Evolutionary conservation across 2,329 filamentous ascomycete genomes (phyloP).

Genomic region (Curvularia verruculosa): DNA sequence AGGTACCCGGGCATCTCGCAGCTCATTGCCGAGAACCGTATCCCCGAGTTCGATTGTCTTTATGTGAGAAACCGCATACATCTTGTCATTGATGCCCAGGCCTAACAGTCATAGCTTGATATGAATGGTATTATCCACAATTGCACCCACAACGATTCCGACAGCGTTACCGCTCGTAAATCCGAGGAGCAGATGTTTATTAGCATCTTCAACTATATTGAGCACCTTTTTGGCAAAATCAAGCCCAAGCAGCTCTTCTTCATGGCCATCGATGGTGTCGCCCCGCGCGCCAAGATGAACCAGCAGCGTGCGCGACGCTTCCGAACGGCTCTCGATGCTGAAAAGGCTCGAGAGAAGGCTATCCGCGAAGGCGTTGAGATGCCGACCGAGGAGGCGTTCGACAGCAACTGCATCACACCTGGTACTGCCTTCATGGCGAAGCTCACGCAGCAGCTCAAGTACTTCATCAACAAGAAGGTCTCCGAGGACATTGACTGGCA

Average conservation of each 20-base stretch:
- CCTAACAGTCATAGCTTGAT: constrained; percentile 64
- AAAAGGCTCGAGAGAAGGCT: constrained; percentile 90
- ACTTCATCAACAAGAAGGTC: constrained; percentile 98
- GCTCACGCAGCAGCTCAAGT: constrained; percentile 90
- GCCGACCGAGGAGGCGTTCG: constrained; percentile 93
- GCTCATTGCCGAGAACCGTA: constrained; percentile 97
- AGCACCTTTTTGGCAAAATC: constrained; percentile 97
- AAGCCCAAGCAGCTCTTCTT: constrained; percentile 98
- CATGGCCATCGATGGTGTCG: constrained; percentile 98
- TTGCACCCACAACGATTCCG: constrained; percentile 96
- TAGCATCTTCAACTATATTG: constrained; percentile 99
- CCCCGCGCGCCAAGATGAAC: constrained; percentile 99
- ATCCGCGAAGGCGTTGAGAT: constrained; percentile 87
- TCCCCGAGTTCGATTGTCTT: constrained; percentile 97
- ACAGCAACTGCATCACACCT: constrained; percentile 98
- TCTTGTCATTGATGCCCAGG: constrained; percentile 5
- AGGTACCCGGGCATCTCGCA: constrained; percentile 98
- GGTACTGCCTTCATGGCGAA: constrained; percentile 98
- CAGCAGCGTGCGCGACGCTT: constrained; percentile 96
- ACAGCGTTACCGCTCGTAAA: constrained; percentile 88
- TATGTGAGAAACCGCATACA: constrained; percentile 65
- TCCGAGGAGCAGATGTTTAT: constrained; percentile 99
- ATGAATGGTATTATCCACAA: constrained; percentile 99
- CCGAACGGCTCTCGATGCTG: constrained; percentile 88
- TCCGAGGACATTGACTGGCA: constrained; percentile 98